phyloP scores from a whole-genome alignment of 352 stramenopile genomes.

The Phytophthora chlamydospora region DNA sequence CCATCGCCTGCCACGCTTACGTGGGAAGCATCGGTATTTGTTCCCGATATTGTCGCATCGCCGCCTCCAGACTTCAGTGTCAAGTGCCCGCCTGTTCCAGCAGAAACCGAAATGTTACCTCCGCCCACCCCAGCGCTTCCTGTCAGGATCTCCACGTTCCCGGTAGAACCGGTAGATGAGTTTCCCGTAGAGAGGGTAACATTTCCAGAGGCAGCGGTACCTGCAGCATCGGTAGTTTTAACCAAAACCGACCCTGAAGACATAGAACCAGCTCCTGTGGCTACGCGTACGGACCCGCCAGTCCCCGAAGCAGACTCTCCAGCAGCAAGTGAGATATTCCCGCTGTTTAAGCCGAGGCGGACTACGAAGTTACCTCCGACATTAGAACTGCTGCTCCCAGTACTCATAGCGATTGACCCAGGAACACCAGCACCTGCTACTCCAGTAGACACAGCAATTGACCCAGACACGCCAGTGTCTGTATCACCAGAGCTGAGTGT shows the following conservation, averaged over 20 bases:
- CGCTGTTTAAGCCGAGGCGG: conserved; percentile 33
- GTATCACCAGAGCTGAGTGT: conserved; percentile 34
- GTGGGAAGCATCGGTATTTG: conserved; percentile 24
- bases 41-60: conserved; percentile 28
- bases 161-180: conserved; percentile 27
- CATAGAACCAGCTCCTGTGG: conserved; percentile 19
- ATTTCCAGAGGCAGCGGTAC: conserved; percentile 20
- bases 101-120: conserved; percentile 33
- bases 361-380: conserved; percentile 36
- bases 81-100: conserved; percentile 29
- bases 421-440: conserved; percentile 20
- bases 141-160: conserved; percentile 27
- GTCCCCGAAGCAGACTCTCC: conserved; percentile 24
- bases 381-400: conserved; percentile 35
- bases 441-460: conserved; percentile 35
- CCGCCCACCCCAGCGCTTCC: conserved; percentile 26
- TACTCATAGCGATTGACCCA: conserved; percentile 37
- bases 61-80: conserved; percentile 38
- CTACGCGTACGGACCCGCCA: conserved; percentile 25
- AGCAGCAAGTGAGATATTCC: conserved; percentile 31
- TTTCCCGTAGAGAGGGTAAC: conserved; percentile 28
- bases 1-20: conserved; percentile 39
- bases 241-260: conserved; percentile 36
- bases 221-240: conserved; percentile 17
- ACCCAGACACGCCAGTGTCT: conserved; percentile 33